Conservation (phyloP, 495 filamentous ascomycete species). For the Pseudomonodictys pantanalensis region DNA sequence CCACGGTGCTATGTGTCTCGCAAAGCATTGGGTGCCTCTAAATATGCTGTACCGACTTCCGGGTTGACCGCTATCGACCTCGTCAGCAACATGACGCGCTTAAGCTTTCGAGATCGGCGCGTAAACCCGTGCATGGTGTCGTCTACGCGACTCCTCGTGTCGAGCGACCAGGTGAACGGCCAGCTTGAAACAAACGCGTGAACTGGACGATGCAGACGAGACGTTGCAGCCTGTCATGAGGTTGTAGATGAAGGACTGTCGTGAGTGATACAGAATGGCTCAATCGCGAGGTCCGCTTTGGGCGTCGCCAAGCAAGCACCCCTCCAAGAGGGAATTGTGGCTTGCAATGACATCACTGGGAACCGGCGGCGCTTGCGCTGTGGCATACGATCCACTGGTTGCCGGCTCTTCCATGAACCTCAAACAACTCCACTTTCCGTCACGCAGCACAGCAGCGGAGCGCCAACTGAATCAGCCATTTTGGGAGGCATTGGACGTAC, state of each 20-base stretch:
- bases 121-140: no score
- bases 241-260: not conserved
- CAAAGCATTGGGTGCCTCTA: no score
- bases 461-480: slow-evolving; percentile 28
- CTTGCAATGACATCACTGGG: slow-evolving; percentile 25
- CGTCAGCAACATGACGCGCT: no score
- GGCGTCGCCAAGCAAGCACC: not conserved
- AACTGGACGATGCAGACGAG: no score
- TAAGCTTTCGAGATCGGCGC: no score
- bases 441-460: not conserved
- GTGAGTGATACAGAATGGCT: not conserved
- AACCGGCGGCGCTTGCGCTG: slow-evolving; percentile 21
- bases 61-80: no score
- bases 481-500: not conserved
- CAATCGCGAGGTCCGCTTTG: not conserved
- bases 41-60: no score
- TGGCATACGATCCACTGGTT: slow-evolving; percentile 9
- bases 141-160: no score
- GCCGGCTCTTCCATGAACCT: not conserved
- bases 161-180: no score
- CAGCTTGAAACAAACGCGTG: no score
- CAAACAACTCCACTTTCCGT: slow-evolving; percentile 15
- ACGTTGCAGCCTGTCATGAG: no score
- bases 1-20: no score
- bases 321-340: not conserved